Percentiles rank a stretch among this genome's conserved stretches.
These are phyloP conservation scores for Suillus bovinus DNA, from an alignment of 768 basidiomycete species.

Conservation along the genomic window DNA sequence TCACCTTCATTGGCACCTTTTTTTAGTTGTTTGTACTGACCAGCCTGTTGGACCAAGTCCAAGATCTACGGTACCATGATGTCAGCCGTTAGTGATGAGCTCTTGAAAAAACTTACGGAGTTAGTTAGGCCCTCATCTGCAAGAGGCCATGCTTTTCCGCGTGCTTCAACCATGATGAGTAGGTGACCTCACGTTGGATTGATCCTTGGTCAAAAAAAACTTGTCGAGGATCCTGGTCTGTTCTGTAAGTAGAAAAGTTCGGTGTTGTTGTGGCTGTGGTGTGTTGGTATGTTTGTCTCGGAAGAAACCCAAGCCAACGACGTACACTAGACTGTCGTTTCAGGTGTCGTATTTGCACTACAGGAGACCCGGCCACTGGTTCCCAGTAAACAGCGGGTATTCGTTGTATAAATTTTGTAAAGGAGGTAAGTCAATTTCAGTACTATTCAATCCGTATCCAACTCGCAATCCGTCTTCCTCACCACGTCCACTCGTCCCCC, in stretches of 20 bases:
- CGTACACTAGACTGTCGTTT: background rate
- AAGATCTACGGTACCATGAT: conserved; percentile 62
- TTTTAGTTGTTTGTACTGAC: conserved; percentile 97
- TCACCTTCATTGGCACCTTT: conserved; percentile 98
- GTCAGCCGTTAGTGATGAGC: background rate
- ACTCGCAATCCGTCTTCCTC: conserved; percentile 59
- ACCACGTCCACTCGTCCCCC: conserved; percentile 54
- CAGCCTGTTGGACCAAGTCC: conserved; percentile 92
- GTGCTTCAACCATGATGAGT: conserved; percentile 60
- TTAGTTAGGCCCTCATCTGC: conserved; percentile 88
- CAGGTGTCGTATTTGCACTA: background rate
- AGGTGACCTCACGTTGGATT: conserved; percentile 74
- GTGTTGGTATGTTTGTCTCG: conserved; percentile 3
- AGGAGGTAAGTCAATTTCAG: conserved; percentile 38
- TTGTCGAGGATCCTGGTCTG: background rate
- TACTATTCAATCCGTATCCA: conserved; percentile 40
- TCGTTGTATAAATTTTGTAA: background rate
- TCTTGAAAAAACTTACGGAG: conserved; percentile 53
- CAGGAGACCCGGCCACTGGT: background rate
- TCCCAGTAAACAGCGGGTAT: background rate
- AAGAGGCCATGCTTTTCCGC: conserved; percentile 86
- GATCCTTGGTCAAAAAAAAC: conserved; percentile 77
- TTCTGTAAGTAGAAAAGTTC: background rate
- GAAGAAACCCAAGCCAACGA: conserved; percentile 7
- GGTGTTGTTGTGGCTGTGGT: conserved; percentile 5